Evolutionary conservation across 495 filamentous ascomycete species (phyloP), one percentile per base, ranked within the genome.

Genomic region (Parachaetomium inaequale): DNA sequence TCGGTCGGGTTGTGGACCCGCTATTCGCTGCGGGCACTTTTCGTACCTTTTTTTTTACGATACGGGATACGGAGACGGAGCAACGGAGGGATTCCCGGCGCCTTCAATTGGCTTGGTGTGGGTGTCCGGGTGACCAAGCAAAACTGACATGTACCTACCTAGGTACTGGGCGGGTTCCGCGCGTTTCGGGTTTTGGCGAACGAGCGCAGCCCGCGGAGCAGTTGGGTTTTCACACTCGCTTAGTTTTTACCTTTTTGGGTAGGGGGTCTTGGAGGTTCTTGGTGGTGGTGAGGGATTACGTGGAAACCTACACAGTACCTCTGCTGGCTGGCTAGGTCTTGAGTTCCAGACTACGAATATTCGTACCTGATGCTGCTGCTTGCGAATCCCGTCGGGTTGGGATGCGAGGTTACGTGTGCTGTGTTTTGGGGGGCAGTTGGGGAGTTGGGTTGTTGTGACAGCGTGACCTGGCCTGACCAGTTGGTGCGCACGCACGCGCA

Each of bases 301-400:
- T n/a, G 32, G 32, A 34, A 34, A 5, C 32, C 11, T 11, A 34
- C 32, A 34, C 6, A 34, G 32, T 6, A 11, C 11, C 11, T 12
- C 21, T 50, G 43, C 7, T 21, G n/a, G n/a, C n/a, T n/a, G n/a
- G n/a, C n/a, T n/a, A n/a, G n/a, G n/a, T n/a, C n/a, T n/a, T n/a
- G n/a, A n/a, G n/a, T n/a, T n/a, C n/a, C n/a, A n/a, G n/a, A n/a
- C n/a, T n/a, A n/a, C n/a, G n/a, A n/a, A n/a, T n/a, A n/a, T n/a
- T n/a, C n/a, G n/a, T n/a, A n/a, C n/a, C n/a, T n/a, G n/a, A n/a
- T n/a, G n/a, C n/a, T n/a, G n/a, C n/a, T n/a, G n/a, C n/a, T n/a
- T n/a, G n/a, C n/a, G n/a, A n/a, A n/a, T n/a, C n/a, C n/a, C 53
- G 53, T 55, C 34, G 53, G 53, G 53, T 55, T 55, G 34, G 23